Evolutionary conservation across 2,329 filamentous ascomycete genomes (phyloP).

Genomic region (Stagonosporopsis cucurbitacearum): DNA sequence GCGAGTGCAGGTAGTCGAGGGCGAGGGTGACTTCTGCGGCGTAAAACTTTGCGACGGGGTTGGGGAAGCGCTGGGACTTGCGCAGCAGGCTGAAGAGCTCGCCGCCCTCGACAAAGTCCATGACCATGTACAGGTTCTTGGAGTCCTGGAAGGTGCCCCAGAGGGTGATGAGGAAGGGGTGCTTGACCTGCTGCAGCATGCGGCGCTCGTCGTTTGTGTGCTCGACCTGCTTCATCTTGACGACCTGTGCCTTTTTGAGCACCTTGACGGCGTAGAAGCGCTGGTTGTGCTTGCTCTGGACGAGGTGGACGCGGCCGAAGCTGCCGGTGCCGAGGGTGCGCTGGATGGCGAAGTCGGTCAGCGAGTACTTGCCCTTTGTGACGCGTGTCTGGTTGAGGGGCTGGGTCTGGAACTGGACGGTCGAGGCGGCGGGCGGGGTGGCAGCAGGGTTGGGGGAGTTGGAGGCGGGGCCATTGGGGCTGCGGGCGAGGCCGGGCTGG

Average conservation of each 20-base stretch:
- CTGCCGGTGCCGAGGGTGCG: slow-evolving; percentile 94
- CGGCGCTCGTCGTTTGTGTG: slow-evolving; percentile 97
- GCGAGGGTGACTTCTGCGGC: slow-evolving; percentile 96
- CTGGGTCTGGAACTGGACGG: slow-evolving; percentile 46
- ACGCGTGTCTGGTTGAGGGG: slow-evolving; percentile 60
- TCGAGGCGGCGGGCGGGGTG: slow-evolving; percentile 65
- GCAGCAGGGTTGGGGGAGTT: too few species aligned
- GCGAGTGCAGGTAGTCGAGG: slow-evolving; percentile 90
- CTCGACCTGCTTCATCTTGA: slow-evolving; percentile 99
- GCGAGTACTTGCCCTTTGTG: slow-evolving; percentile 96
- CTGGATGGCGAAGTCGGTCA: slow-evolving; percentile 87
- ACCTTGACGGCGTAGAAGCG: slow-evolving; percentile 99
- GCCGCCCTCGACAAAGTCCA: slow-evolving; percentile 99
- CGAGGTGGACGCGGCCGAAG: slow-evolving; percentile 94
- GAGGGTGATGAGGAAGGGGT: slow-evolving; percentile 95
- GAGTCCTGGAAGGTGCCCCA: slow-evolving; percentile 98
- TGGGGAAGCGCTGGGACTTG: slow-evolving; percentile 97
- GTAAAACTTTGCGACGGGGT: slow-evolving; percentile 98
- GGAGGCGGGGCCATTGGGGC: slow-evolving; percentile 32
- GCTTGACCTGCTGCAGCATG: slow-evolving; percentile 96
- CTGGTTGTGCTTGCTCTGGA: slow-evolving; percentile 97
- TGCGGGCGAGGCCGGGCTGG: background rate
- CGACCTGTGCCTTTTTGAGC: slow-evolving; percentile 95
- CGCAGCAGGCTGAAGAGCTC: slow-evolving; percentile 94
- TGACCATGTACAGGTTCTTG: slow-evolving; percentile 98